Evolutionary conservation across 2,329 filamentous ascomycete genomes (phyloP), one percentile per base, ranked within the genome.

Genomic region (Plenodomus tracheiphilus): DNA sequence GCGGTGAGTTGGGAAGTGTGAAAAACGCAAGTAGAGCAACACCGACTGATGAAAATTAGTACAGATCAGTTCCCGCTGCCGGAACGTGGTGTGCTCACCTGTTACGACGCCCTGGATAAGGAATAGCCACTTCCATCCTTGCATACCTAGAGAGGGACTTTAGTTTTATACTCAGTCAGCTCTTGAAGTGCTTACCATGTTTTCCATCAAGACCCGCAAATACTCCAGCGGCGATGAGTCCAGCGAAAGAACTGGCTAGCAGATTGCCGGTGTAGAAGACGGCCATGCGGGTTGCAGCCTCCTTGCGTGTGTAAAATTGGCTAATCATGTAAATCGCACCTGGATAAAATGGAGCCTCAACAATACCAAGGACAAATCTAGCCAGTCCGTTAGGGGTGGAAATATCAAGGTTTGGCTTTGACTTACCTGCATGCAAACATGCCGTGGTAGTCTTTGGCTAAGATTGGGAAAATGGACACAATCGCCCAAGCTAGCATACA

Each of bases 51-150:
- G 11, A 30, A 22, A 6, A 32, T 22, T 40, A 40, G 19, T 25
- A 5, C n/a, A 6, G n/a, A 20, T 22, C 4, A 25, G 38, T 21
- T 40, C 9, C n/a, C n/a, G n/a, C n/a, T n/a, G n/a, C n/a, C n/a
- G n/a, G n/a, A n/a, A n/a, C n/a, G n/a, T n/a, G n/a, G n/a, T n/a
- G n/a, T n/a, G n/a, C 16, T 18, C 18, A 37, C 35, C 18, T 17
- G 72, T 75, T 5, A 68, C 59, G 1, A 66, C 50, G 3, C 72
- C 74, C 54, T 76, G 72, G 7, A 76, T 70, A 13, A 77, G 68
- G 40, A 76, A 78, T 3, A 77, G 56, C 73, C 74, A 76, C 44
- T 69, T 54, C 73, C 76, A 79, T 0, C 71, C 71, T 18, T 65
- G 61, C 28, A 32, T 32, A 11, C 28, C 28, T 32, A 4, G 13